Evolutionary conservation across 495 filamentous ascomycete genomes (phyloP).

Genomic region (Penicillium arizonense): DNA sequence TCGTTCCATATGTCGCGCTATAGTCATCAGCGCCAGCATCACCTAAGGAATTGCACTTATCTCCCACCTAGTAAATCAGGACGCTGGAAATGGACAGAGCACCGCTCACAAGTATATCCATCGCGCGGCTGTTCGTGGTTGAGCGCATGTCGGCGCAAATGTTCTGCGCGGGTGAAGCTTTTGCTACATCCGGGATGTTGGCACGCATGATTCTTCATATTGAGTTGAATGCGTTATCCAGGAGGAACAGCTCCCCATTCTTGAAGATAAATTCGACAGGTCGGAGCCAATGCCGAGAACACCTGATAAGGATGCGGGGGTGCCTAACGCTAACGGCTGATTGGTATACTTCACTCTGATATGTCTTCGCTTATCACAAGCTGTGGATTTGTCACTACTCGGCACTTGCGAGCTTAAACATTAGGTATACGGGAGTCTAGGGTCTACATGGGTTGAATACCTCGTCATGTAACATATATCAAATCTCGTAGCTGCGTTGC

Average conservation of each 20-base stretch:
- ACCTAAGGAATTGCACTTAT: neutral
- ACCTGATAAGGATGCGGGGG: constrained; percentile 25
- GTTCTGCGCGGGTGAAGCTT: constrained; percentile 57
- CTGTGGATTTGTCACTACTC: no score
- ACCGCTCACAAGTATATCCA: constrained; percentile 55
- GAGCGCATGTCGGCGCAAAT: constrained; percentile 56
- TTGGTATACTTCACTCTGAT: constrained; percentile 6
- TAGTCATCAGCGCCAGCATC: constrained; percentile 9
- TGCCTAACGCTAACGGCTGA: neutral
- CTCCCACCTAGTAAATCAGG: constrained; percentile 52
- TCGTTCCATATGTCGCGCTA: constrained; percentile 58
- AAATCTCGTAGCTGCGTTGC: no score
- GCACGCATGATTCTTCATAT: constrained; percentile 44
- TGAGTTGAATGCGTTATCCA: neutral
- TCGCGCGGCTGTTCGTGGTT: constrained; percentile 49
- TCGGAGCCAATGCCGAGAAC: constrained; percentile 11
- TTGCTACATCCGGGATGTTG: constrained; percentile 48
- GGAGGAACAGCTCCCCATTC: no score
- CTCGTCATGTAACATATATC: no score
- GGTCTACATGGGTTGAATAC: no score
- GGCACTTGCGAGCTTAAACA: no score
- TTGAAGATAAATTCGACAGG: constrained; percentile 1
- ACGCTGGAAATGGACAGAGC: constrained; percentile 56
- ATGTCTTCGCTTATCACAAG: constrained; percentile 1
- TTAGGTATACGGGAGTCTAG: no score